Percentiles rank a stretch among this genome's conserved stretches.
phyloP scores from a whole-genome alignment of 306 rosid genomes.

The Begonia masoniana region DNA sequence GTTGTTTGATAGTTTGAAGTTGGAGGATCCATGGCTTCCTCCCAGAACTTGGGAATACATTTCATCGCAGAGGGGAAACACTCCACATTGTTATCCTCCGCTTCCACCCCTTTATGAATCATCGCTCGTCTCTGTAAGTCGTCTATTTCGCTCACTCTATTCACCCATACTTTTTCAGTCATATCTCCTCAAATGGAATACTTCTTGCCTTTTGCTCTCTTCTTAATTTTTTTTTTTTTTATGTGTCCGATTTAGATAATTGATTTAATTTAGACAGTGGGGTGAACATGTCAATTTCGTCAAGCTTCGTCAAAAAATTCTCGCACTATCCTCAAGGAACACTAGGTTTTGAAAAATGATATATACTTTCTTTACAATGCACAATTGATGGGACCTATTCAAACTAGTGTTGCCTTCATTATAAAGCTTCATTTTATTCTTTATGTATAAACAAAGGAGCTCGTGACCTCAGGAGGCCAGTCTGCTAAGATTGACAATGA shows the following conservation, averaged over 20 bases:
- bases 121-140: slow-evolving; percentile 64
- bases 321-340: no score
- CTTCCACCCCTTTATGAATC: slow-evolving; percentile 10
- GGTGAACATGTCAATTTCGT: not conserved
- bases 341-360: no score
- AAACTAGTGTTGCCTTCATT: no score
- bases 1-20: slow-evolving; percentile 46
- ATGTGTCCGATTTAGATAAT: no score
- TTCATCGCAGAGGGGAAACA: slow-evolving; percentile 41
- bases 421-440: no score
- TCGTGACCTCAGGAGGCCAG: slow-evolving; percentile 53
- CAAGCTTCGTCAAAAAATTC: no score
- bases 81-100: slow-evolving; percentile 15
- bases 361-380: no score
- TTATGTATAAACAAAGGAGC: not conserved
- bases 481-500: slow-evolving; percentile 63
- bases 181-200: no score
- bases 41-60: slow-evolving; percentile 73
- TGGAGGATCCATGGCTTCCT: slow-evolving; percentile 69
- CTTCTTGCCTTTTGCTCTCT: no score
- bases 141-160: slow-evolving; percentile 1
- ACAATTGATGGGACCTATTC: no score
- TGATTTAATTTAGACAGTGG: no score
- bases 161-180: not conserved
- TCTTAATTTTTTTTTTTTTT: no score